phyloP scores from a whole-genome alignment of 768 basidiomycete genomes.

The Tulasnella sp. region DNA sequence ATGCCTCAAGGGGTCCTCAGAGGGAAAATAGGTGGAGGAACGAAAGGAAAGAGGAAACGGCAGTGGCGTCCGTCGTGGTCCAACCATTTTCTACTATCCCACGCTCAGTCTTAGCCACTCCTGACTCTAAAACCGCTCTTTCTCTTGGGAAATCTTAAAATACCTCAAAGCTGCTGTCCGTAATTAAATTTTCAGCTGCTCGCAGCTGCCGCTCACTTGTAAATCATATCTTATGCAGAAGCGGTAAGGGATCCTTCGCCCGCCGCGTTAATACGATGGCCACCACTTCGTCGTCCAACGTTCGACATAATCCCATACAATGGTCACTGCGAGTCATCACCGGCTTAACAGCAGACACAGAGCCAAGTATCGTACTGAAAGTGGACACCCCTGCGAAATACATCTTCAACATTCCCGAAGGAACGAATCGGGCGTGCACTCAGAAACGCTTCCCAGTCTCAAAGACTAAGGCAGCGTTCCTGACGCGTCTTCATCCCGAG shows the following conservation, averaged over 20 bases:
- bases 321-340: conserved; percentile 19
- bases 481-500: conserved; percentile 52
- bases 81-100: neutral
- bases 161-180: neutral
- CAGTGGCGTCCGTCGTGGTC: neutral
- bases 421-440: conserved; percentile 58
- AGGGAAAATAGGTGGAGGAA: neutral
- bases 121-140: neutral
- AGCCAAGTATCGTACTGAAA: conserved; percentile 60
- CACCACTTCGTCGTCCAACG: neutral
- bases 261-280: neutral
- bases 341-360: conserved; percentile 46
- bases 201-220: conserved; percentile 1
- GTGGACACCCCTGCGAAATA: conserved; percentile 66
- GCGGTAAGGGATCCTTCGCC: neutral
- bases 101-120: neutral
- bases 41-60: neutral
- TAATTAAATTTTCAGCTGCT: neutral
- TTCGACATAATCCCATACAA: neutral
- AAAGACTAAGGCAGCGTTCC: conserved; percentile 58
- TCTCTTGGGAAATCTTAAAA: too few species aligned
- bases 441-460: conserved; percentile 57
- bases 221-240: neutral
- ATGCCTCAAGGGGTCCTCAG: neutral
- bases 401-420: conserved; percentile 81